Percentiles rank a stretch among this genome's conserved stretches.
These are phyloP conservation scores for Myxozyma nipponensis DNA, from an alignment of 805 yeast species.

Conservation along the genomic window DNA sequence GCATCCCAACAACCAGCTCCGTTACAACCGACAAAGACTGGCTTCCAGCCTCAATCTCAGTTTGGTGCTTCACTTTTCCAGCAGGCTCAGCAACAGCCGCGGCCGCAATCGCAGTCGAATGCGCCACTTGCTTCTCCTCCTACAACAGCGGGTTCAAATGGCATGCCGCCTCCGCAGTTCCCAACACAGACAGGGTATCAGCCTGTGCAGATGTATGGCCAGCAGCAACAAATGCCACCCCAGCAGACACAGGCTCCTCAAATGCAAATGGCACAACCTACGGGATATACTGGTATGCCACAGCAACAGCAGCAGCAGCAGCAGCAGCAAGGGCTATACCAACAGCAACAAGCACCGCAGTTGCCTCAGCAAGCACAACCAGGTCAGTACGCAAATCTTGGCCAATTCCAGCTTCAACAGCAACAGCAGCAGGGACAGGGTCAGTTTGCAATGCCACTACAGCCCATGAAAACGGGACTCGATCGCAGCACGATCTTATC, in stretches of 20 bases:
- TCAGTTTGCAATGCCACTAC: background rate
- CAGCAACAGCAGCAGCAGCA: constrained; percentile 8
- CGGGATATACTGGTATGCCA: background rate
- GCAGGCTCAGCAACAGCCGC: background rate
- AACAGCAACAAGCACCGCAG: constrained; percentile 10
- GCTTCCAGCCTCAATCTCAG: background rate
- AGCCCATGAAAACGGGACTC: constrained; percentile 21
- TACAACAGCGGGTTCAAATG: background rate
- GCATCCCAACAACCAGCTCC: background rate
- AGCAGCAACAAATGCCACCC: constrained; percentile 6
- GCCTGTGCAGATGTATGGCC: constrained; percentile 3
- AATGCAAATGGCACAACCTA: constrained; percentile 2
- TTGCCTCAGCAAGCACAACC: constrained; percentile 4
- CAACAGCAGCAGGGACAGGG: constrained; percentile 10
- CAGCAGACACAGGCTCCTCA: background rate
- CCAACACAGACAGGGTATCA: background rate
- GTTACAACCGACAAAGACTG: background rate
- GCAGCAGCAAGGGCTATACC: constrained; percentile 9
- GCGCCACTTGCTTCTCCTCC: background rate
- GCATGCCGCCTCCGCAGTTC: background rate
- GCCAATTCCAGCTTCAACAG: background rate
- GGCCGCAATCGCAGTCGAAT: background rate
- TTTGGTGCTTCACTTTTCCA: background rate
- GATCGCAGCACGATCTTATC: constrained; percentile 26
- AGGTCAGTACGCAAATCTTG: background rate